phyloP scores from a whole-genome alignment of 345 rosid genomes.

The Melaleuca alternifolia region DNA sequence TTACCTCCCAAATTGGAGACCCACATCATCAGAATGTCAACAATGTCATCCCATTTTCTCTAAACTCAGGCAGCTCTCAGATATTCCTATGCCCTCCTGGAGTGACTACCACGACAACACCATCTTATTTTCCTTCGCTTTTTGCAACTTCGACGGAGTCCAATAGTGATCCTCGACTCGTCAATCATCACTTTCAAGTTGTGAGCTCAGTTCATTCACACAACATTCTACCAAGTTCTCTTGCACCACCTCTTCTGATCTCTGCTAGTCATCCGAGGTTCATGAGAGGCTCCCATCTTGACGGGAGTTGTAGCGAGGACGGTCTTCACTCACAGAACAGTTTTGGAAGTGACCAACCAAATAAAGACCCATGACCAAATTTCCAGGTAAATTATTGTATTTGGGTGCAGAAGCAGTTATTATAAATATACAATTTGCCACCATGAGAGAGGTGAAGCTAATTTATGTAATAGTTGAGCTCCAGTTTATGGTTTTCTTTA shows the following conservation, averaged over 20 bases:
- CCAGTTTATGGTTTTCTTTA: background rate
- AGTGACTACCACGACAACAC: background rate
- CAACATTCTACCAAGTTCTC: background rate
- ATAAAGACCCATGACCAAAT: background rate
- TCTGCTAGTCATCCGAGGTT: background rate
- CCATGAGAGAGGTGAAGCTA: background rate
- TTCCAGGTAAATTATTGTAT: background rate
- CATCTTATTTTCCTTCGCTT: slow-evolving; percentile 25
- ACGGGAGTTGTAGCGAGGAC: background rate
- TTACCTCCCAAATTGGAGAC: background rate
- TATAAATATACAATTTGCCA: background rate
- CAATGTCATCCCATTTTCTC: background rate
- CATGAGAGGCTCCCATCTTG: background rate
- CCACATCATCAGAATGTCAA: background rate
- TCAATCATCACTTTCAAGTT: background rate
- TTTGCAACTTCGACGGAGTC: slow-evolving; percentile 11
- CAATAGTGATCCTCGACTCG: slow-evolving; percentile 17
- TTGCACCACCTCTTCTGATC: background rate
- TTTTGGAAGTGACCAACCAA: background rate
- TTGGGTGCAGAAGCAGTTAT: background rate
- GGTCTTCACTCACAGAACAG: background rate
- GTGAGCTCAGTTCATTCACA: background rate
- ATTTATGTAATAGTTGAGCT: background rate
- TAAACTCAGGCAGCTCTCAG: background rate
- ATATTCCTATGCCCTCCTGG: background rate